Percentiles rank a stretch among this genome's conserved stretches.
These are phyloP conservation scores for Ophiosphaerella korrae DNA, from an alignment of 2,329 filamentous ascomycete species.

Conservation along the genomic window DNA sequence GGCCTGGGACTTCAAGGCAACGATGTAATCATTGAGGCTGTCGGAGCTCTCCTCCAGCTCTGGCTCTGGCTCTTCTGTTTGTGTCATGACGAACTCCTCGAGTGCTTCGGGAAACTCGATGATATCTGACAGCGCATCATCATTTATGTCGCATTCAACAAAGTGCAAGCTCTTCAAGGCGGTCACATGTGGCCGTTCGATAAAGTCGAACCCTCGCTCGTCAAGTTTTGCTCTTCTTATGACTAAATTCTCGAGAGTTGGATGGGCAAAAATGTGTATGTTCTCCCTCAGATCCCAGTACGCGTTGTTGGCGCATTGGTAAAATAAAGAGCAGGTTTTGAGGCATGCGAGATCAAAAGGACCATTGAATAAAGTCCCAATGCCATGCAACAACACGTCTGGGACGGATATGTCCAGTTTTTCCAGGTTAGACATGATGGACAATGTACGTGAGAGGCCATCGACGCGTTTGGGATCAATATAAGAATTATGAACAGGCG, in stretches of 20 bases:
- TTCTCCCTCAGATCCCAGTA: conserved; percentile 44
- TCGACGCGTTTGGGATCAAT: conserved; percentile 32
- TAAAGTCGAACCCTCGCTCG: conserved; percentile 37
- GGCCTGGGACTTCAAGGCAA: conserved; percentile 35
- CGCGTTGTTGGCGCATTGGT: conserved; percentile 37
- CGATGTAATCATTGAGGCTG: conserved; percentile 38
- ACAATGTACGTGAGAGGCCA: conserved; percentile 36
- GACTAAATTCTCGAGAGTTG: conserved; percentile 33
- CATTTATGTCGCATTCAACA: conserved; percentile 42
- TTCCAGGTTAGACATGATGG: conserved; percentile 41
- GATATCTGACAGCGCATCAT: conserved; percentile 37
- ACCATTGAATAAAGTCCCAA: conserved; percentile 40
- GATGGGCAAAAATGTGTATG: conserved; percentile 43
- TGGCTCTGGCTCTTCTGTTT: conserved; percentile 35
- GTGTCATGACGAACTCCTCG: conserved; percentile 41
- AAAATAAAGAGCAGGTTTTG: conserved; percentile 38
- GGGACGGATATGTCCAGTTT: conserved; percentile 41
- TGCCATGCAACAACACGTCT: conserved; percentile 34
- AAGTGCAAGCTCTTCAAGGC: conserved; percentile 33
- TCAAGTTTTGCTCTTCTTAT: conserved; percentile 38
- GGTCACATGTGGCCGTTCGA: conserved; percentile 37
- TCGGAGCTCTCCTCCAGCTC: conserved; percentile 41
- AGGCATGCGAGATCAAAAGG: conserved; percentile 41
- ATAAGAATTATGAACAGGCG: conserved; percentile 32
- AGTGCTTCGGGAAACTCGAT: conserved; percentile 39